Evolutionary conservation across 306 rosid genomes (phyloP).

Genomic region (Geum urbanum): DNA sequence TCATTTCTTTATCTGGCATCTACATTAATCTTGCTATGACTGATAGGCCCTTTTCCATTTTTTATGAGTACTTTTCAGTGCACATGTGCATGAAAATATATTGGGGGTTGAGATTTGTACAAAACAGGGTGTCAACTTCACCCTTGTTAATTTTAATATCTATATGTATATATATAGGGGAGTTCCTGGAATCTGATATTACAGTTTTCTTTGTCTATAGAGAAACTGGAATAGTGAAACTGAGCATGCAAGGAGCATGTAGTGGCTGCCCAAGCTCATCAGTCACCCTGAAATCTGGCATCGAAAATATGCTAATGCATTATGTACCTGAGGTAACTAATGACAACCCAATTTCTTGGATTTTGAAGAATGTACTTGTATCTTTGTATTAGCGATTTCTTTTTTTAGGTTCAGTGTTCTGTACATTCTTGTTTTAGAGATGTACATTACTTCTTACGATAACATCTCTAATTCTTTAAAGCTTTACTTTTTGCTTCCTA

Average conservation of each 20-base stretch:
- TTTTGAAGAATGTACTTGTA: slow-evolving; percentile 4
- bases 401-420: background rate
- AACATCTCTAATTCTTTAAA: background rate
- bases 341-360: slow-evolving; percentile 13
- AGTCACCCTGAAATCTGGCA: slow-evolving; percentile 95
- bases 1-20: too few species aligned
- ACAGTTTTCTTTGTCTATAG: slow-evolving; percentile 29
- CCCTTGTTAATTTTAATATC: background rate
- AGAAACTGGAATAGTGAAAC: slow-evolving; percentile 80
- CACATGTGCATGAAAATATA: too few species aligned
- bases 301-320: slow-evolving; percentile 97
- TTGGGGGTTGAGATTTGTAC: too few species aligned
- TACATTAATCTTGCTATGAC: too few species aligned
- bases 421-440: too few species aligned
- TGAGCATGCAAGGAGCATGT: slow-evolving; percentile 96
- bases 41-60: too few species aligned
- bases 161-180: background rate
- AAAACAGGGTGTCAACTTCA: too few species aligned
- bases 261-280: slow-evolving; percentile 99
- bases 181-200: background rate
- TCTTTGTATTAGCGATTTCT: background rate
- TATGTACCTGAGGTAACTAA: slow-evolving; percentile 91
- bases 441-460: background rate
- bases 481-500: background rate
- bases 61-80: too few species aligned